Base-by-base conservation (phyloP, 805 yeast genomes). In the Ogataea angusta region DNA sequence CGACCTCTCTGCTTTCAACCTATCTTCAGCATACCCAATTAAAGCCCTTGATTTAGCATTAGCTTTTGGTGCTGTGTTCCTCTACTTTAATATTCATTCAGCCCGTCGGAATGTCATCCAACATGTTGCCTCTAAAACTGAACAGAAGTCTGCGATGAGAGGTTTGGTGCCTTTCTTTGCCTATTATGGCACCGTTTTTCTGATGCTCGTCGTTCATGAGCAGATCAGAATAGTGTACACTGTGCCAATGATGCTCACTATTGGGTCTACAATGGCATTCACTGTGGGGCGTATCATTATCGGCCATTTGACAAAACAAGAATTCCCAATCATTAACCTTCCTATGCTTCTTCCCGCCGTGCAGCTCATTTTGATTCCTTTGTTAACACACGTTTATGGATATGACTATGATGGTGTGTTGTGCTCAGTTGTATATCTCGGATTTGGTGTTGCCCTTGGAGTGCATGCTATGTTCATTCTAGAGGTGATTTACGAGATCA, bases 211-310 rank as follows among this genome's bases (percentile, higher is more conserved):
- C 40, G 57, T 74, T 15, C 73, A 76, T 59, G 80, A 90, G 6
- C 67, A 71, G 15, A 64, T 78, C 18, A 59, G 86, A 31, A 46
- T 60, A 22, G 50, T 49, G 2, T 64, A 65, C 49, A 70, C 74
- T 1, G 62, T 74, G 37, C 84, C 95, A 24, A 71, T 83, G 49
- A 66, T 81, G 16, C 56, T 84, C 34, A 75, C 90, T 21, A 78
- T 85, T 54, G 95, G 95, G 1, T 70, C 83, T 37, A 74, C 85
- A 1, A 65, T 84, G 50, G 96, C 98, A 1, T 83, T 85, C 55
- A 70, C 78, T 3, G 97, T 91, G n/a, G 97, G 97, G 4, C 77
- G 93, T 58, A 87, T 90, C 47, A 90, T 90, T 54, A 70, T 83
- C 42, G 90, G 87, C 2, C 98, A 90, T 61, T 75, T 91, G 51